Evolutionary conservation across 306 rosid genomes (phyloP), one percentile per base, ranked within the genome.

Genomic region (Delonix regia): DNA sequence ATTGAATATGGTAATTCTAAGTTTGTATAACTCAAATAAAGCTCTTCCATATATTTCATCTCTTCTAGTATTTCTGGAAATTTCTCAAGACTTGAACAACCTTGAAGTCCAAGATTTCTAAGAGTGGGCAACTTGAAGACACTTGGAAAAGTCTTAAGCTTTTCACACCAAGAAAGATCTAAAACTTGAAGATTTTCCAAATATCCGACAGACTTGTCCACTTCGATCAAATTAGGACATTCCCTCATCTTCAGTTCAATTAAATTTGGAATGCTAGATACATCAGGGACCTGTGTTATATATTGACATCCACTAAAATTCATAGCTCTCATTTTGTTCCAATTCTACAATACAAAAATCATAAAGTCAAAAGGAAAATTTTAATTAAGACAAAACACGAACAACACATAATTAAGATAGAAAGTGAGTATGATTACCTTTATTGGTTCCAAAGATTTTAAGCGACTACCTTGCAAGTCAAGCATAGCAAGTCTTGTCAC

Each of bases 91-190:
- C 64, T 22, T 7, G 0, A 21, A 12, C 55, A 34, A 21, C 4
- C 1, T 3, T 11, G 0, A 21, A 73, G 36, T 0, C 1, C 0
- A 1, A 73, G 24, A 9, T 12, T 0, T 55, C 27, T 9, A 7
- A 71, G 75, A 71, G 25, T 16, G n/a, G 42, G 33, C 45, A 51
- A 7, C 44, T 19, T 48, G 7, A 55, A 1, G 1, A 7, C 9
- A 18, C 3, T 3, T 5, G 80, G 80, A 74, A 80, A 56, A 6
- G 12, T 66, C 25, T 2, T 24, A 5, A 80, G 84, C 4, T 42
- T 56, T 18, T 0, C 0, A 2, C 84, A 80, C 6, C 0, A 0
- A 0, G 0, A 0, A 21, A 27, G 41, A 16, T 11, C 3, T 22
- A 67, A 24, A 7, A 16, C 6, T 10, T 30, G 11, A 9, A 80